These are phyloP conservation scores for Ricinus communis DNA, from an alignment of 345 rosid species.

Conservation along the genomic window DNA sequence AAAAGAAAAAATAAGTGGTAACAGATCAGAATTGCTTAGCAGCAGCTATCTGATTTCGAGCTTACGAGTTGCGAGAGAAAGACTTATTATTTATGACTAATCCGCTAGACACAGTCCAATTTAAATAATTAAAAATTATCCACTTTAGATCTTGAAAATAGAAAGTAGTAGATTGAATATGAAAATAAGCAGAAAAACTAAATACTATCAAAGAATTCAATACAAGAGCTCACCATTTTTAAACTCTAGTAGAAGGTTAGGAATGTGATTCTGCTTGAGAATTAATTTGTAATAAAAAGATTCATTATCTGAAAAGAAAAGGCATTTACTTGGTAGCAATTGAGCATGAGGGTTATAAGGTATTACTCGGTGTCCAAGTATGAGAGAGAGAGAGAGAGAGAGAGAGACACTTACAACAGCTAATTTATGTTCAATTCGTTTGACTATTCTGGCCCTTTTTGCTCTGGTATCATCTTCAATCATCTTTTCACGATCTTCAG, in stretches of 20 bases:
- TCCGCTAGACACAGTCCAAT: neutral
- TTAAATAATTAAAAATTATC: neutral
- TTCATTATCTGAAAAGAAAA: neutral
- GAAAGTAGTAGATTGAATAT: neutral
- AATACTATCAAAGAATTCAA: neutral
- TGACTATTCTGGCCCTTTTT: constrained; percentile 61
- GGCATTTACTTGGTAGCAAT: neutral
- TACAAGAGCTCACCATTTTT: no score
- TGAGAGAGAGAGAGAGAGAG: neutral
- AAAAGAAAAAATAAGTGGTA: neutral
- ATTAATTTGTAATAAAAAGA: neutral
- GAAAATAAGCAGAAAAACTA: neutral
- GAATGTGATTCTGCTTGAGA: no score
- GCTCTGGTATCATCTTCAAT: constrained; percentile 79
- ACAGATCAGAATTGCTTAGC: neutral
- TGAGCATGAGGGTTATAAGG: neutral
- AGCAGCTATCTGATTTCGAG: neutral
- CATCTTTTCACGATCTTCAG: constrained; percentile 84
- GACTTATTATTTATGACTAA: no score
- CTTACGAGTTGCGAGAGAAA: neutral
- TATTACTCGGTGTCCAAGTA: neutral
- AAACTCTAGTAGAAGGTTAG: no score
- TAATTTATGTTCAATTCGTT: constrained; percentile 75
- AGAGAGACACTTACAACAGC: constrained; percentile 56
- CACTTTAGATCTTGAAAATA: neutral